A percentile compares a stretch with the other conserved stretches of the same genome.
Conservation (phyloP, 108 stramenopile genomes). For the Pseudonitzschia multiseries region DNA sequence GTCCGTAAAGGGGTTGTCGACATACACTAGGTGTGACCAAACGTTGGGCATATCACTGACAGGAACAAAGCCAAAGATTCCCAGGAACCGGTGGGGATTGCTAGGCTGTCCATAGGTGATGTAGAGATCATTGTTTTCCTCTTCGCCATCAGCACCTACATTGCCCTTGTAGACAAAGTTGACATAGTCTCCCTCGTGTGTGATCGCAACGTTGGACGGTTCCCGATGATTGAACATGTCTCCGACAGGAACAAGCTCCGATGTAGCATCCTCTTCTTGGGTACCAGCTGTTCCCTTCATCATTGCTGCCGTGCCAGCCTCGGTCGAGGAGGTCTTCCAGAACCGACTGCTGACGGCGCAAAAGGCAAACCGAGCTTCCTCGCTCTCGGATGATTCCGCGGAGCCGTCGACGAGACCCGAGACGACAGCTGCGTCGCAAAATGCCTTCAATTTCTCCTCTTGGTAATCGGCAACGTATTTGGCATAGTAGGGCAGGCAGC, state of each 20-base stretch:
- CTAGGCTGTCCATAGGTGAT: conserved; percentile 36
- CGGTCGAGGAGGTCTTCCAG: background rate
- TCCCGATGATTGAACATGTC: conserved; percentile 46
- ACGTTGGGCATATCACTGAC: conserved; percentile 16
- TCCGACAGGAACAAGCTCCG: conserved; percentile 35
- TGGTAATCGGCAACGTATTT: conserved; percentile 38
- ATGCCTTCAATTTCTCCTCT: conserved; percentile 24
- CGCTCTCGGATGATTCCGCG: background rate
- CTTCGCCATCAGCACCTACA: conserved; percentile 19
- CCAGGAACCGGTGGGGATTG: conserved; percentile 42
- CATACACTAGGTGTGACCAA: conserved; percentile 25
- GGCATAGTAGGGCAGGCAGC: conserved; percentile 20
- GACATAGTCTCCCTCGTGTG: background rate
- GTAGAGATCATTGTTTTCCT: conserved; percentile 11
- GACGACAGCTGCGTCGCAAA: conserved; percentile 26
- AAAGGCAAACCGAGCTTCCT: conserved; percentile 14
- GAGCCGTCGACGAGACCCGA: conserved; percentile 23
- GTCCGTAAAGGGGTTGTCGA: conserved; percentile 21
- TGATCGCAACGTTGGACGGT: conserved; percentile 19
- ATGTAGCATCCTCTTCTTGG: background rate
- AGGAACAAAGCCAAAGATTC: conserved; percentile 41
- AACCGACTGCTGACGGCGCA: background rate
- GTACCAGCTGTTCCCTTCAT: background rate
- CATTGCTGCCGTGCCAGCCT: background rate
- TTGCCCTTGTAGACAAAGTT: conserved; percentile 11